phyloP scores from a whole-genome alignment of 495 filamentous ascomycete species.

The Coniosporium apollinis region DNA sequence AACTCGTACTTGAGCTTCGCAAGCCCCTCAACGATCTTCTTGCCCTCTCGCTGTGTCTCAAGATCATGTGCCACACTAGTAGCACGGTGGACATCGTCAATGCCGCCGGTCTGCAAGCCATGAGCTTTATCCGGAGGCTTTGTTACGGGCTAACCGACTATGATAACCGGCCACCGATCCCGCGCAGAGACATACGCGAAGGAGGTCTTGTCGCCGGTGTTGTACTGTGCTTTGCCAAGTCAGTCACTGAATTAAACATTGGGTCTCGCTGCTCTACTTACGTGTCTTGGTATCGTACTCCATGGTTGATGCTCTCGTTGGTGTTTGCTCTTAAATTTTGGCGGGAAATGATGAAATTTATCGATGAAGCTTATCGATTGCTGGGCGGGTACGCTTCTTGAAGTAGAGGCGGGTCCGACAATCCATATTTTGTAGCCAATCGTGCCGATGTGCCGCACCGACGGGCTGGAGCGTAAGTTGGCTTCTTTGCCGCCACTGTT shows the following conservation, averaged over 20 bases:
- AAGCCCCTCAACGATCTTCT: slow-evolving; percentile 63
- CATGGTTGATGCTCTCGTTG: slow-evolving; percentile 13
- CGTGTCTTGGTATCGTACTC: slow-evolving; percentile 31
- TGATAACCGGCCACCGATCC: slow-evolving; percentile 83
- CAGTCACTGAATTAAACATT: slow-evolving; percentile 10
- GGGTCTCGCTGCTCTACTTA: slow-evolving; percentile 12
- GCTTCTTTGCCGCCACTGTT: too few species aligned
- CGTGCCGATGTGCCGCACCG: too few species aligned
- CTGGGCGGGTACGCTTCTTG: too few species aligned
- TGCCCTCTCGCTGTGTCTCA: slow-evolving; percentile 61
- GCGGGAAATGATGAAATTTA: not conserved
- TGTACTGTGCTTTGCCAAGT: slow-evolving; percentile 44
- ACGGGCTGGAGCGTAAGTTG: too few species aligned
- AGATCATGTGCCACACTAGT: slow-evolving; percentile 42
- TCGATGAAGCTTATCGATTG: too few species aligned
- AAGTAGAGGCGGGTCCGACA: too few species aligned
- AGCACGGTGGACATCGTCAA: slow-evolving; percentile 79
- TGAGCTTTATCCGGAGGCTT: slow-evolving; percentile 3
- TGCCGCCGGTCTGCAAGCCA: slow-evolving; percentile 62
- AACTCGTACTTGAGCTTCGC: slow-evolving; percentile 86
- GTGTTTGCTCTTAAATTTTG: not conserved
- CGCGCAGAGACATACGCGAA: slow-evolving; percentile 72
- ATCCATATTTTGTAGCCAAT: too few species aligned
- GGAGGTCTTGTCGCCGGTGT: slow-evolving; percentile 64
- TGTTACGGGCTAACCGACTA: slow-evolving; percentile 35